Percentiles rank a stretch among this genome's conserved stretches.
Conservation (phyloP, 2,329 filamentous ascomycete genomes). For the Monilinia fructigena region DNA sequence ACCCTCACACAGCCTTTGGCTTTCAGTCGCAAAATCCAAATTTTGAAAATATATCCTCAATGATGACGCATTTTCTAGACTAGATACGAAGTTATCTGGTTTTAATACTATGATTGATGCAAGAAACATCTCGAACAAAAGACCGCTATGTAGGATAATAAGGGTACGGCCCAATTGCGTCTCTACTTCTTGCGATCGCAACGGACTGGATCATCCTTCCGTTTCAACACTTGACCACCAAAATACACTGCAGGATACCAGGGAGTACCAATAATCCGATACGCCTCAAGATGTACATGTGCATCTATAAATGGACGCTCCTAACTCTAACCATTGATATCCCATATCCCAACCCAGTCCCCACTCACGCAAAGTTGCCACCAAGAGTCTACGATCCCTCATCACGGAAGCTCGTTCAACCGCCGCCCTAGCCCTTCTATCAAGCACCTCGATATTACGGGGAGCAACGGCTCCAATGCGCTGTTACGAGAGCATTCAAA, state of each 20-base stretch:
- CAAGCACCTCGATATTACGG: neutral
- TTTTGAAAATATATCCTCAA: neutral
- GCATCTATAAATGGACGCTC: neutral
- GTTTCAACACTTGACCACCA: too few species aligned
- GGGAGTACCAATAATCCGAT: neutral
- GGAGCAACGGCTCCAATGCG: constrained; percentile 5
- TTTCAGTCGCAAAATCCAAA: neutral
- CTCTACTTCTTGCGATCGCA: neutral
- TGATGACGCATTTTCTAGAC: neutral
- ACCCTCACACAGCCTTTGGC: neutral
- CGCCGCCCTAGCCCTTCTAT: neutral
- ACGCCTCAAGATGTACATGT: neutral
- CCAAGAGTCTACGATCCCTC: neutral
- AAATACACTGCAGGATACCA: too few species aligned
- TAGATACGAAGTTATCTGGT: neutral
- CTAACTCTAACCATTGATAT: neutral
- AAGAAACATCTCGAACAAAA: neutral
- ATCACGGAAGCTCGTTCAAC: neutral
- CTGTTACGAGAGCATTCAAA: neutral
- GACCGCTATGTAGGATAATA: neutral
- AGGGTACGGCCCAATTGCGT: neutral
- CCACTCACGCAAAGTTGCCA: neutral
- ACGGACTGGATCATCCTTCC: too few species aligned
- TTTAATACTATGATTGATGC: neutral
- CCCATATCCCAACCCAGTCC: neutral